Base-by-base conservation (phyloP, 2,329 filamentous ascomycete genomes). In the Neoscytalidium dimidiatum region DNA sequence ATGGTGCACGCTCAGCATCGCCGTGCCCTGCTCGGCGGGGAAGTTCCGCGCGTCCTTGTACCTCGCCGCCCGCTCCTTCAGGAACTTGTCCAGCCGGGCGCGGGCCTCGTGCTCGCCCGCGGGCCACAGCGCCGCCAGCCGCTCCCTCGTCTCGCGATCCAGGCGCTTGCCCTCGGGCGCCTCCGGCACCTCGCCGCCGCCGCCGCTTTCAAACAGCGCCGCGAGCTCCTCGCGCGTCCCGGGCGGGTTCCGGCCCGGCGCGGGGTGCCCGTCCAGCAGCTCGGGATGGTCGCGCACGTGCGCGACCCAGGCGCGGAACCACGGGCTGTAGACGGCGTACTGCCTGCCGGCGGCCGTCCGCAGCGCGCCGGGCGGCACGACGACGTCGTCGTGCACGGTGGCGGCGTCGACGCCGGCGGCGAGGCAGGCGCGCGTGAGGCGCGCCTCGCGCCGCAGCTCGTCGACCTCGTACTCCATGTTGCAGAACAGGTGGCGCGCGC, bases 391-490 rank as follows among this genome's bases (percentile, higher is more conserved):
- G 66, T 94, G 91, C 1, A 90, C 82, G 0, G 89, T 85, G n/a
- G 89, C 84, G 69, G 96, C 88, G 1, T 85, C 83, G 52, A 94
- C 86, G 0, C 86, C 89, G 13, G 84, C 85, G 17, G 87, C 82
- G 1, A 89, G 78, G 66, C 90, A 86, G 44, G 82, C 75, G 29
- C 80, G 83, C 0, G 92, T 83, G 71, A 96, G 78, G 29, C 81
- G 82, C 1, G 88, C 87, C 71, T 97, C 94, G 5, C 93, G 84
- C 48, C 93, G 83, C 65, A 97, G 78, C 78, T 97, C 94, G 73
- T 97, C 94, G 0, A 96, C 92, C 75, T 97, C 94, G 71, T 96
- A 97, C 74, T 97, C 93, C 65, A 93, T 87, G 73, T 96, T 97
- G 53, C 90, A 88, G 71, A 88, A 96, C 2, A 97, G 69, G 71